phyloP scores from a whole-genome alignment of 108 stramenopile genomes.

The Hondaea fermentalgiana region DNA sequence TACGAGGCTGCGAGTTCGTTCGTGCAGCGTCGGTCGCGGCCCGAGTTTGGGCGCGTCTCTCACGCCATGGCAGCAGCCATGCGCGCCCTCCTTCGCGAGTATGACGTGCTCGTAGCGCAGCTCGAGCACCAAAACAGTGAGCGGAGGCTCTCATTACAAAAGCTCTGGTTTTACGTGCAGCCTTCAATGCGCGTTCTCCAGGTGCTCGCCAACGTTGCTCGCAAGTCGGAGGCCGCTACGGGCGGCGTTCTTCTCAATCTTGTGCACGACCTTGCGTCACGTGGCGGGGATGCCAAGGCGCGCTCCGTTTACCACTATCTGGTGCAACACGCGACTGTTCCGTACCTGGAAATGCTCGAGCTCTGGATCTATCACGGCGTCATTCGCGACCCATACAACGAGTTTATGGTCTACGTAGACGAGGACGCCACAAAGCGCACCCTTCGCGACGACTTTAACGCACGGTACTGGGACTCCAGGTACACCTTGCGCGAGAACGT shows the following conservation, averaged over 20 bases:
- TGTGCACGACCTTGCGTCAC: background rate
- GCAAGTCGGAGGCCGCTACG: background rate
- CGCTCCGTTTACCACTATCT: background rate
- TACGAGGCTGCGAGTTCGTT: constrained; percentile 24
- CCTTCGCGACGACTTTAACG: constrained; percentile 43
- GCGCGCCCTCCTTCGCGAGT: constrained; percentile 30
- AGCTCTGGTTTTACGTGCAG: constrained; percentile 32
- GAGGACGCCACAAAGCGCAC: constrained; percentile 28
- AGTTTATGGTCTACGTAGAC: constrained; percentile 44
- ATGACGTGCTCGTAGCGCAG: constrained; percentile 37
- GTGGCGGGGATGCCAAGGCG: background rate
- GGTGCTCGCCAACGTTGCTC: constrained; percentile 5
- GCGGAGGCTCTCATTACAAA: constrained; percentile 27
- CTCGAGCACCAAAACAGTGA: constrained; percentile 24
- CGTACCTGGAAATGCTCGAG: constrained; percentile 41
- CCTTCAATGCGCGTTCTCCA: constrained; percentile 26
- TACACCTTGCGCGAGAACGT: constrained; percentile 21
- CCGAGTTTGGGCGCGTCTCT: constrained; percentile 34
- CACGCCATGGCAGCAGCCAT: constrained; percentile 37
- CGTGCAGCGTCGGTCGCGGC: background rate
- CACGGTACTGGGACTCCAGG: constrained; percentile 42
- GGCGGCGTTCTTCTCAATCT: constrained; percentile 8
- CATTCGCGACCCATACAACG: constrained; percentile 41
- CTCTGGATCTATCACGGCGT: constrained; percentile 43
- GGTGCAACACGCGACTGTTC: constrained; percentile 10